These are phyloP conservation scores for Lasiodiplodia theobromae DNA, from an alignment of 2,329 filamentous ascomycete species.

Conservation along the genomic window DNA sequence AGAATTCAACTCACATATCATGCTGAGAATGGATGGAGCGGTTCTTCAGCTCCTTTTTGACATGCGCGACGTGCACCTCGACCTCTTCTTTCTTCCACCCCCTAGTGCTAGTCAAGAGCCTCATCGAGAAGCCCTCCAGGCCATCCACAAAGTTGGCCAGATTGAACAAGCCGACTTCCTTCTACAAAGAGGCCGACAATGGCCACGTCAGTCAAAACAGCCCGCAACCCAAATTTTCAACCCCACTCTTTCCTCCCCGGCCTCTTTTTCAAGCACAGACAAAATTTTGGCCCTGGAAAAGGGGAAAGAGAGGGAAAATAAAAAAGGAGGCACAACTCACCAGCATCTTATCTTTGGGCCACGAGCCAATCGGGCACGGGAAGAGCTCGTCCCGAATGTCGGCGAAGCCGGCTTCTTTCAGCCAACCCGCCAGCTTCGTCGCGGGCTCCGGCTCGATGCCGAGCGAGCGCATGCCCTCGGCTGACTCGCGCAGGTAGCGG, in stretches of 20 bases:
- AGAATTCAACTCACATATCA: background rate
- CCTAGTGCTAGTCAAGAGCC: constrained; percentile 32
- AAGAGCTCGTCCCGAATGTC: constrained; percentile 42
- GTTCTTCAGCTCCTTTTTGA: constrained; percentile 38
- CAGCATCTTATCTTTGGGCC: constrained; percentile 36
- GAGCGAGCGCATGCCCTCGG: constrained; percentile 15
- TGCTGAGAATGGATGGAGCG: constrained; percentile 7
- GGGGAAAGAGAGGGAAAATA: background rate
- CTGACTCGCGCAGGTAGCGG: background rate
- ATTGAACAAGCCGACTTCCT: constrained; percentile 40
- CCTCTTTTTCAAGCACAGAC: too few relatives aligned
- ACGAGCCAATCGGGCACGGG: constrained; percentile 36
- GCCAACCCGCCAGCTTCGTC: constrained; percentile 36
- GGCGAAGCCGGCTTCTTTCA: constrained; percentile 36
- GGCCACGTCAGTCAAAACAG: too few relatives aligned
- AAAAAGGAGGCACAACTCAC: background rate
- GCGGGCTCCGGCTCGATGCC: constrained; percentile 30
- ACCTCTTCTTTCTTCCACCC: constrained; percentile 39
- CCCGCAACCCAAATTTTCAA: too few relatives aligned
- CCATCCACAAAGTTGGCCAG: constrained; percentile 38
- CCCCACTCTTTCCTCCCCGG: too few relatives aligned
- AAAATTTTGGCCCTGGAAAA: background rate
- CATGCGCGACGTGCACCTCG: constrained; percentile 36
- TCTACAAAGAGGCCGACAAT: constrained; percentile 26
- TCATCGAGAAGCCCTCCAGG: constrained; percentile 36